Base-by-base conservation (phyloP, 176 grass and related monocot species). In the Oryza punctata region DNA sequence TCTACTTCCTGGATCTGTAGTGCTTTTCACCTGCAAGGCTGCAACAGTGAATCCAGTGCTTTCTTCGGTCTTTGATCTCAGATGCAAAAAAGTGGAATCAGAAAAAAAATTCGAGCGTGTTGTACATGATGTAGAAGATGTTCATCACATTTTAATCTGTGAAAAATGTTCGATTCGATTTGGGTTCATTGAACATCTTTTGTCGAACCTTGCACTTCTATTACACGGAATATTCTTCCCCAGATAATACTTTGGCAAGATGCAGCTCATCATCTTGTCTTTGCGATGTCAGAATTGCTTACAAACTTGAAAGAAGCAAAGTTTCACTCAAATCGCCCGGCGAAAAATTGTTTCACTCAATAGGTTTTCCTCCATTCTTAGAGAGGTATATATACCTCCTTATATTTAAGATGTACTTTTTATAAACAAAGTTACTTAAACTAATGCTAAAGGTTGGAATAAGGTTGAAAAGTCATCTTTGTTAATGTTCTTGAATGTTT, bases 91-190 rank as follows among this genome's bases (percentile, higher is more conserved):
- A 16, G 57, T 69, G 26, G 15, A 57, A 61, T 63, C 78, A 49
- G 52, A 63, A 82, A 57, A 24, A 24, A 63, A 49, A 38, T 35
- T 81, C 47, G 27, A 23, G n/a, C 13, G 0, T 88, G 14, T 64
- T 83, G 73, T 78, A 83, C 33, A 88, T 82, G 73, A 82, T 88
- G 65, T 88, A 88, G 79, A 70, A 77, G 14, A 82, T 37, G 46
- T 78, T 70, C 33, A 23, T 63, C 41, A 67, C 30, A 21, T 65
- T 87, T 72, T 46, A 50, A 37, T 78, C 67, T 78, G 72, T 65
- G 75, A 59, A 52, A 49, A 88, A 44, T 52, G 63, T 88, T 88
- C 66, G 23, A 66, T 88, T 78, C 52, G 28, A 50, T 82, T 83
- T n/a, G 52, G 7, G 19, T 65, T 57, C 81, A 23, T 69, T 44